phyloP scores from a whole-genome alignment of 306 rosid genomes.

The Pachyrhizus erosus region DNA sequence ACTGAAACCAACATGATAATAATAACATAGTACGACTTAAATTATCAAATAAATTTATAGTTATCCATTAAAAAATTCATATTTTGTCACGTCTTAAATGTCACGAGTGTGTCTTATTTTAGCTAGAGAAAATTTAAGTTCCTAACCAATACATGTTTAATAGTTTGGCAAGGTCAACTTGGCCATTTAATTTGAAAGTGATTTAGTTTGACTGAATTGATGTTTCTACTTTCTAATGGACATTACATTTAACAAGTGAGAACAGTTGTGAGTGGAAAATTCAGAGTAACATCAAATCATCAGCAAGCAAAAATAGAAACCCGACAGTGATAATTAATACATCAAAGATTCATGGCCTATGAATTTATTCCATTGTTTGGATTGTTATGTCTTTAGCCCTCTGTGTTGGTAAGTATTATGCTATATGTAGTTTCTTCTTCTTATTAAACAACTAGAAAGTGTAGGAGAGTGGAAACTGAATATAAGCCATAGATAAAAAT shows the following conservation, averaged over 20 bases:
- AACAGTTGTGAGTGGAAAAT: conserved; percentile 32
- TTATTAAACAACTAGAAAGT: conserved; percentile 50
- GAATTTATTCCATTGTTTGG: conserved; percentile 18
- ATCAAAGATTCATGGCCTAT: conserved; percentile 41
- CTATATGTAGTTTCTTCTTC: conserved; percentile 36
- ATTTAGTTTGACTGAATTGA: conserved; percentile 35
- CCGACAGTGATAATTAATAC: conserved; percentile 13
- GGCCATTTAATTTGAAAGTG: background rate
- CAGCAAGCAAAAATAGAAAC: conserved; percentile 30
- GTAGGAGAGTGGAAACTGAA: conserved; percentile 38
- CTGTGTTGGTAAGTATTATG: conserved; percentile 11
- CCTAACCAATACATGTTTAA: background rate
- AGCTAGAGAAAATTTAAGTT: background rate
- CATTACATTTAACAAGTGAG: conserved; percentile 23
- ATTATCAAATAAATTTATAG: background rate
- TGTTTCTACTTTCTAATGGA: background rate
- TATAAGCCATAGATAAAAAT: conserved; percentile 36
- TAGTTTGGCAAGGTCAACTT: conserved; percentile 12
- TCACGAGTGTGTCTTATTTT: background rate
- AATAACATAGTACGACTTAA: background rate
- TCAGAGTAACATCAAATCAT: conserved; percentile 53
- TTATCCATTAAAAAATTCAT: background rate
- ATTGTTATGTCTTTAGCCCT: conserved; percentile 24
- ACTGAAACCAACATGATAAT: background rate
- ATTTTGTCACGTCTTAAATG: background rate